Conservation (phyloP, 169 alveolate genomes). For the Sarcocystis neurona region DNA sequence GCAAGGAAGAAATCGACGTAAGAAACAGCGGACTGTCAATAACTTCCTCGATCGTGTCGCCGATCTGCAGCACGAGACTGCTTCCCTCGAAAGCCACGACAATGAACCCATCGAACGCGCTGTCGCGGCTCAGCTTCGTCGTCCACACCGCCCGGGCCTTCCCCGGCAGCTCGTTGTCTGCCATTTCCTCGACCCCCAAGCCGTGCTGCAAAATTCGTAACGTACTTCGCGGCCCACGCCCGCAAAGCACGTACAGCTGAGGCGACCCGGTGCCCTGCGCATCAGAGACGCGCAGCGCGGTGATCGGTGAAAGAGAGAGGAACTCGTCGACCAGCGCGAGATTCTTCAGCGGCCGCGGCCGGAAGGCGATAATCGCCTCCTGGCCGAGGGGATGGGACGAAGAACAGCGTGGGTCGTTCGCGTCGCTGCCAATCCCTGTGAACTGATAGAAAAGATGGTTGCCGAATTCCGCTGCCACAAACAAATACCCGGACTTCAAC, state of each 20-base stretch:
- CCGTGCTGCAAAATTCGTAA: slow-evolving; percentile 95
- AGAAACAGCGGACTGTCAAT: slow-evolving; percentile 75
- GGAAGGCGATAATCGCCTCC: slow-evolving; percentile 88
- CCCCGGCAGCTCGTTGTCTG: slow-evolving; percentile 94
- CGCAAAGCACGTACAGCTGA: slow-evolving; percentile 89
- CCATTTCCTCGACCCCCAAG: slow-evolving; percentile 94
- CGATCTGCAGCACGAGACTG: slow-evolving; percentile 93
- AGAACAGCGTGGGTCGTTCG: slow-evolving; percentile 83
- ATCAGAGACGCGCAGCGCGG: slow-evolving; percentile 95
- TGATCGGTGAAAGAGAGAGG: slow-evolving; percentile 92
- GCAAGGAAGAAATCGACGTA: slow-evolving; percentile 65
- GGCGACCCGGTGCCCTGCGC: slow-evolving; percentile 82
- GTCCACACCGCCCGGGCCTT: slow-evolving; percentile 96
- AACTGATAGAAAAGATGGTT: slow-evolving; percentile 86
- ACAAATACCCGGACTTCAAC: slow-evolving; percentile 93
- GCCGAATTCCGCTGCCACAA: slow-evolving; percentile 97
- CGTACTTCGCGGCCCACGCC: slow-evolving; percentile 95
- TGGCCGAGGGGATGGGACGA: slow-evolving; percentile 86
- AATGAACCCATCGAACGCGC: slow-evolving; percentile 85
- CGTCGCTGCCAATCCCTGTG: slow-evolving; percentile 74
- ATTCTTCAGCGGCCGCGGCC: slow-evolving; percentile 88
- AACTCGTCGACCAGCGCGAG: slow-evolving; percentile 88
- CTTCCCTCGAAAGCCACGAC: slow-evolving; percentile 92
- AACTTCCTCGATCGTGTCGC: slow-evolving; percentile 92
- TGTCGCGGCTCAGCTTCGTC: slow-evolving; percentile 76